Evolutionary conservation across 2,329 filamentous ascomycete genomes (phyloP).

Genomic region (Penicillium concentricum): DNA sequence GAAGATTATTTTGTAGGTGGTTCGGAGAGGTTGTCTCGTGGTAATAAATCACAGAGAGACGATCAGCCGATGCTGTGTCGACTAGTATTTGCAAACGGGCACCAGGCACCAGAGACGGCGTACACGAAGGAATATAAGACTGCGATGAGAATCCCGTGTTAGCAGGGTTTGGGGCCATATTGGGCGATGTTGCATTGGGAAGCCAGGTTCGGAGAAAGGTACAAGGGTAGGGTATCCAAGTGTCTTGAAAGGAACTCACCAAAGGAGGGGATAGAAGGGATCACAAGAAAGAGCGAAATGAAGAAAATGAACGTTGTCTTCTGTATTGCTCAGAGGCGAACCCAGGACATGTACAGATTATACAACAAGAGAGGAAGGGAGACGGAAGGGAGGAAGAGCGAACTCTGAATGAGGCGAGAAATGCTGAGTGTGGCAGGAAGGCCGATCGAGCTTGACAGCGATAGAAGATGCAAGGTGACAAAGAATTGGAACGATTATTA

Average conservation of each 20-base stretch:
- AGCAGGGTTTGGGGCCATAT: slow-evolving; percentile 6
- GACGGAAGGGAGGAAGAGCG: slow-evolving; percentile 24
- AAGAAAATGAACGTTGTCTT: slow-evolving; percentile 18
- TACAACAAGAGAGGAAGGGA: slow-evolving; percentile 28
- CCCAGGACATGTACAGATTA: slow-evolving; percentile 32
- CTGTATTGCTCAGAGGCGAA: slow-evolving; percentile 20
- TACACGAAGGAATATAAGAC: slow-evolving; percentile 29
- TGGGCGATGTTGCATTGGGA: background rate
- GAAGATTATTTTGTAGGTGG: slow-evolving; percentile 20
- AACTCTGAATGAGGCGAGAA: slow-evolving; percentile 24
- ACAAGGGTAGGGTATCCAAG: background rate
- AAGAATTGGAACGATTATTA: slow-evolving; percentile 29
- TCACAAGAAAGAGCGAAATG: slow-evolving; percentile 16
- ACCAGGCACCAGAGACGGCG: slow-evolving; percentile 32
- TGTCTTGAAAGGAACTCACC: slow-evolving; percentile 15
- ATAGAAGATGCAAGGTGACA: slow-evolving; percentile 36
- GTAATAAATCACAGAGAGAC: slow-evolving; percentile 22
- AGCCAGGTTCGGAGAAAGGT: background rate
- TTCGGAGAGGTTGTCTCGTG: slow-evolving; percentile 10
- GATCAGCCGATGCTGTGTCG: slow-evolving; percentile 18
- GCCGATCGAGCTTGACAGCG: slow-evolving; percentile 17
- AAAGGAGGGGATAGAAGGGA: slow-evolving; percentile 24
- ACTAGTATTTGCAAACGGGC: slow-evolving; percentile 31
- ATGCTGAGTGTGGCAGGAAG: slow-evolving; percentile 23
- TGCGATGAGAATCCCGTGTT: slow-evolving; percentile 20